These are phyloP conservation scores for Phytophthora aleatoria DNA, from an alignment of 352 stramenopile species.

Conservation along the genomic window DNA sequence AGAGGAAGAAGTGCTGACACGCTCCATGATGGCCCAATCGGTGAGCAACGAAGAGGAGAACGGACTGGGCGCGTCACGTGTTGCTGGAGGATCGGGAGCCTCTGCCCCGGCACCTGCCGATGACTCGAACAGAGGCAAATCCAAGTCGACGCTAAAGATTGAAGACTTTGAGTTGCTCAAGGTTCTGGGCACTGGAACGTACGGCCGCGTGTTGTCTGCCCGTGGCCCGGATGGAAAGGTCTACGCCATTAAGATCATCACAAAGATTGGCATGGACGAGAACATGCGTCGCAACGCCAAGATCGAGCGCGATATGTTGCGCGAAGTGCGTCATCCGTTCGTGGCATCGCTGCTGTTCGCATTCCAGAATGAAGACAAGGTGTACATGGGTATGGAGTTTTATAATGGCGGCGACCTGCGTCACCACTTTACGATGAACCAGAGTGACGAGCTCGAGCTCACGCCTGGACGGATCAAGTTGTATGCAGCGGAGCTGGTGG, in stretches of 20 bases:
- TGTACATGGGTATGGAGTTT: conserved; percentile 99
- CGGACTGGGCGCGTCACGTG: conserved; percentile 33
- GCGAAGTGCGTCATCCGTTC: conserved; percentile 95
- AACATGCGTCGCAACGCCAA: conserved; percentile 82
- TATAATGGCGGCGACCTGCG: conserved; percentile 97
- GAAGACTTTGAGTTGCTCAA: conserved; percentile 89
- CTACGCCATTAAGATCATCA: conserved; percentile 91
- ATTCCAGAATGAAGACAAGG: conserved; percentile 98
- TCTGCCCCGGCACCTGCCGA: conserved; percentile 14
- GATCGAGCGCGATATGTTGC: conserved; percentile 95
- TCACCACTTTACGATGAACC: conserved; percentile 78
- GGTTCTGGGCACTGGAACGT: conserved; percentile 84
- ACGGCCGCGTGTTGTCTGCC: conserved; percentile 83
- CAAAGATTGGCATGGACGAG: conserved; percentile 89
- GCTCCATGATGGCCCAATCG: conserved; percentile 63
- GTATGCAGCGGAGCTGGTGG: conserved; percentile 86
- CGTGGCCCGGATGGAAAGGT: conserved; percentile 67
- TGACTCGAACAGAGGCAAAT: conserved; percentile 63
- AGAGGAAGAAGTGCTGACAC: conserved; percentile 62
- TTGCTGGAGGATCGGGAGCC: conserved; percentile 21
- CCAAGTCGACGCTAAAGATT: conserved; percentile 80
- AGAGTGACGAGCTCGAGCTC: conserved; percentile 66
- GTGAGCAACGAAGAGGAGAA: conserved; percentile 70
- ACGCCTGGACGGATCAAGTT: conserved; percentile 79
- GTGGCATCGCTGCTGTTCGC: conserved; percentile 97